phyloP scores from a whole-genome alignment of 345 rosid species.

The Citrus glauca region DNA sequence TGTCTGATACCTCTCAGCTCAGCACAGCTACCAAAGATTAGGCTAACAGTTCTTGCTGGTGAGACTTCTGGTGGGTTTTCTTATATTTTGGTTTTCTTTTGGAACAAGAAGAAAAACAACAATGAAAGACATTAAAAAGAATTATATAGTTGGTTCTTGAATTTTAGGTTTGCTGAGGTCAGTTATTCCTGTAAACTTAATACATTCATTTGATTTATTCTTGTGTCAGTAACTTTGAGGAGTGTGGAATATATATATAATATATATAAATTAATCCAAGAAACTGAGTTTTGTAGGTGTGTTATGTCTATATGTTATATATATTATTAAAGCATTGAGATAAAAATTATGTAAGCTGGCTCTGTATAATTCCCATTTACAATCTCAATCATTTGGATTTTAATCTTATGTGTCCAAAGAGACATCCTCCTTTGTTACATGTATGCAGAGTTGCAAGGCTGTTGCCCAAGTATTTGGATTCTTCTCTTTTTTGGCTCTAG shows the following conservation, averaged over 20 bases:
- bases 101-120: constrained; percentile 16
- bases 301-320: constrained; percentile 7
- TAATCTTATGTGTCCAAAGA: neutral
- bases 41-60: constrained; percentile 52
- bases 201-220: constrained; percentile 66
- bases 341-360: constrained; percentile 6
- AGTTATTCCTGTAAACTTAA: constrained; percentile 33
- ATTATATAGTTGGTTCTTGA: constrained; percentile 33
- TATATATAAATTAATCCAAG: constrained; percentile 6
- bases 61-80: constrained; percentile 34
- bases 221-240: constrained; percentile 38
- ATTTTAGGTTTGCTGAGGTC: constrained; percentile 42
- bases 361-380: constrained; percentile 6
- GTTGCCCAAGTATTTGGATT: neutral
- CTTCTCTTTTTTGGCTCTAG: neutral
- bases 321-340: constrained; percentile 12
- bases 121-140: constrained; percentile 17
- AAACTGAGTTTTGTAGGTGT: constrained; percentile 34
- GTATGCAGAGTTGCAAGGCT: neutral
- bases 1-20: constrained; percentile 30
- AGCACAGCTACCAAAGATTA: constrained; percentile 32
- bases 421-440: neutral
- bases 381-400: neutral
- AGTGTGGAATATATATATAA: constrained; percentile 26
- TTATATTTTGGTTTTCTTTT: constrained; percentile 21